These are phyloP conservation scores for Globomyces pollinis-pini DNA, from an alignment of 192 early-diverging fungal species.

Conservation along the genomic window DNA sequence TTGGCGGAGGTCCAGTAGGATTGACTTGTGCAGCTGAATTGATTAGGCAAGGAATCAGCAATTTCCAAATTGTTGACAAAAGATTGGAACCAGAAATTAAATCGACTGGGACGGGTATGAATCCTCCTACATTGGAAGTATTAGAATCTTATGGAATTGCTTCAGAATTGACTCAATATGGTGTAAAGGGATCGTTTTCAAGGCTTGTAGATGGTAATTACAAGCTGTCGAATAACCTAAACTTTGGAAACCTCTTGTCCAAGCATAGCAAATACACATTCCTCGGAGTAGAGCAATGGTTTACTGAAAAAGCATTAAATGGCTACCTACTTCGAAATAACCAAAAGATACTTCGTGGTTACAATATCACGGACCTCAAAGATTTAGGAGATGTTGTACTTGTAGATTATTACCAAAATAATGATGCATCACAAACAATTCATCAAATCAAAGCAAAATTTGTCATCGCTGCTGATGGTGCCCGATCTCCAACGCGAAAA, in stretches of 20 bases:
- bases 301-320: neutral
- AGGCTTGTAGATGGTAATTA: neutral
- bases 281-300: neutral
- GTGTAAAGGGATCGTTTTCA: neutral
- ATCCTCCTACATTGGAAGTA: neutral
- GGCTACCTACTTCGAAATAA: neutral
- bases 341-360: neutral
- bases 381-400: neutral
- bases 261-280: neutral
- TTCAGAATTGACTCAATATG: neutral
- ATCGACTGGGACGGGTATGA: neutral
- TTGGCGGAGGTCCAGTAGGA: neutral
- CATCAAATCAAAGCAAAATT: neutral
- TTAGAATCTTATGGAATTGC: slow-evolving; percentile 2
- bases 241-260: neutral
- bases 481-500: neutral
- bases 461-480: slow-evolving; percentile 3
- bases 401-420: neutral
- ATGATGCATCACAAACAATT: neutral
- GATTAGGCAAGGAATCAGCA: neutral
- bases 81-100: neutral
- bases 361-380: neutral
- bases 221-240: neutral
- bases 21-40: neutral
- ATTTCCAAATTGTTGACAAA: neutral